Base-by-base conservation (phyloP, 495 filamentous ascomycete genomes). In the Podospora australis region DNA sequence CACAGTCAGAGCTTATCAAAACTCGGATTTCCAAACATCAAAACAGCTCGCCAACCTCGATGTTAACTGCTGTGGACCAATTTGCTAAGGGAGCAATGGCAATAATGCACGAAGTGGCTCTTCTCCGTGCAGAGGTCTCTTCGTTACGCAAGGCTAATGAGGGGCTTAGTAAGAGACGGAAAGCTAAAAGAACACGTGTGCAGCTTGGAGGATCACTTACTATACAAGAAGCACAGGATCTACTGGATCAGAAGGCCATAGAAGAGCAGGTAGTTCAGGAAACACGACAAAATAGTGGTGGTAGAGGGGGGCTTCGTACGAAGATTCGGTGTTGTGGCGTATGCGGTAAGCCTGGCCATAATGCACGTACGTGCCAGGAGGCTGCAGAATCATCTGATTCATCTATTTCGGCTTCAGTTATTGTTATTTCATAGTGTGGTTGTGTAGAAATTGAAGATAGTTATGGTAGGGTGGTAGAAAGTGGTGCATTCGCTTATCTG, bases 331-430 rank as follows among this genome's bases (percentile, higher is more conserved):
- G 39, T 22, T 42, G 21, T 42, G 21, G 26, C 9, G 30, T 30
- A 13, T 44, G 26, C 19, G 26, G 42, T 29, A 44, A 44, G 42
- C 42, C 42, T 32, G 26, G 42, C 42, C 16, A 44, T 44, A 44
- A 44, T 44, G 42, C 42, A n/a, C 39, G 39, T 23, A 41, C n/a
- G n/a, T n/a, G n/a, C n/a, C n/a, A n/a, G n/a, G n/a, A n/a, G n/a
- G n/a, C 26, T 32, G 26, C 25, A 32, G 42, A 44, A 44, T 19
- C 26, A 34, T 44, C 42, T 32, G 25, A 34, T 34, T 32, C n/a
- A 44, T 26, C 42, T 44, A 34, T 44, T 44, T 44, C 42, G 19
- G 26, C 30, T 44, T 26, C n/a, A 44, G 13, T 34, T 44, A 20
- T 44, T 2, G 26, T 44, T 30, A 13, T 26, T 34, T 44, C 14